phyloP scores from a whole-genome alignment of 1,284 basidiomycete genomes.

The Vanrija sp. region DNA sequence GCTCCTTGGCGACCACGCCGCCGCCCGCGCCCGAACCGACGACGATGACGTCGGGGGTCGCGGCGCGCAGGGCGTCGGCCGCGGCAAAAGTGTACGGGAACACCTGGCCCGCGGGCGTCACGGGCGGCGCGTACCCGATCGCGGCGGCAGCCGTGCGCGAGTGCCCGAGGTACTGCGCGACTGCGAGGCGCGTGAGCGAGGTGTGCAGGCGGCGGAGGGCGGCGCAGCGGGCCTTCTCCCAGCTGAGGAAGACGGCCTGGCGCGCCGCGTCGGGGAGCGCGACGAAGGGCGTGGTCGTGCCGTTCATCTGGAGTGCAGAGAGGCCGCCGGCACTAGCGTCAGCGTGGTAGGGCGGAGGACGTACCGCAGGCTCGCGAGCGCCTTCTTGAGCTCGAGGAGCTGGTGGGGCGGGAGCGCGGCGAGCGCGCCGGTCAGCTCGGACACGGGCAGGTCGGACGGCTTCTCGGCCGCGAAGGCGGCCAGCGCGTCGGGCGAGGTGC shows the following conservation, averaged over 20 bases:
- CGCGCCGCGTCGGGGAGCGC: not conserved
- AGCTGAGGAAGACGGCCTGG: not conserved
- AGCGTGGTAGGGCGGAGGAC: not conserved
- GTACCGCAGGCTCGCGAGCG: not conserved
- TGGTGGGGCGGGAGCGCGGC: not conserved
- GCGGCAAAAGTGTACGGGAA: not conserved
- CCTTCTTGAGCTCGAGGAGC: not conserved
- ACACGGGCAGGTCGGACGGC: not conserved
- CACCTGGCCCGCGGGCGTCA: not conserved
- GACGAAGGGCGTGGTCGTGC: not conserved
- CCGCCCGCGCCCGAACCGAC: not conserved
- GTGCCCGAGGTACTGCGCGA: not conserved
- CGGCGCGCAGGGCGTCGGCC: not conserved
- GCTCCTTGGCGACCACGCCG: not conserved
- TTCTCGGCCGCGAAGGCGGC: not conserved
- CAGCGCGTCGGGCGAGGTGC: not conserved
- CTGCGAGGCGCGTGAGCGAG: not conserved
- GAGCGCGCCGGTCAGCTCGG: not conserved
- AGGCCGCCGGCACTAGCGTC: not conserved
- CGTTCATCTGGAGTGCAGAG: not conserved
- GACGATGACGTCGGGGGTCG: not conserved
- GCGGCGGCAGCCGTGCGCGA: not conserved
- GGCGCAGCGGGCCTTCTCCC: not conserved
- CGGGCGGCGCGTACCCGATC: not conserved
- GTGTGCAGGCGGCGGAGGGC: not conserved